Percentiles rank a stretch among this genome's conserved stretches.
These are phyloP conservation scores for Trichoderma reesei DNA, from an alignment of 495 filamentous ascomycete species.

Conservation along the genomic window DNA sequence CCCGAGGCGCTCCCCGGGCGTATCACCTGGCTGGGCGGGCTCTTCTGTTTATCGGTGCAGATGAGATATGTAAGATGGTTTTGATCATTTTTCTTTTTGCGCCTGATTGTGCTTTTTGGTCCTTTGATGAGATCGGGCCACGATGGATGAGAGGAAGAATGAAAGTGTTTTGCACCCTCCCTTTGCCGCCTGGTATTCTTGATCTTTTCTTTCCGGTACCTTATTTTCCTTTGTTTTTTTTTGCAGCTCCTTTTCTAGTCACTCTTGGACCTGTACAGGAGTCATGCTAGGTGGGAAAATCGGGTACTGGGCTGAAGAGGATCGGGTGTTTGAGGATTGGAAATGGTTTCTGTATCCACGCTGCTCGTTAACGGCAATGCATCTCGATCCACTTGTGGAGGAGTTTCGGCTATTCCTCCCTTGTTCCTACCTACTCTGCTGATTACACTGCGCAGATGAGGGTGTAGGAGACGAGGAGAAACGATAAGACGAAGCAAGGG, in stretches of 20 bases:
- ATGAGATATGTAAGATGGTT: constrained; percentile 3
- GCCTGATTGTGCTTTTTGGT: not conserved
- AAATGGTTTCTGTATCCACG: not conserved
- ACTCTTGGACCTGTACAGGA: not conserved
- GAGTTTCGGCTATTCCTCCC: not conserved
- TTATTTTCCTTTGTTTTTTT: not conserved
- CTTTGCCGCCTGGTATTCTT: no score
- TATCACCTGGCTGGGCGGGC: not conserved
- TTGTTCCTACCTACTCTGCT: no score
- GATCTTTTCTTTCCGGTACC: not conserved
- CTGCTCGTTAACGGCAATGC: not conserved
- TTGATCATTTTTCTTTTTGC: not conserved
- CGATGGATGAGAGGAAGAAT: not conserved
- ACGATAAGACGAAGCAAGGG: not conserved
- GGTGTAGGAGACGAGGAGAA: no score
- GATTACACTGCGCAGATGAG: no score
- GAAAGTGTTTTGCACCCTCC: constrained; percentile 1
- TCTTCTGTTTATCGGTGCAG: not conserved
- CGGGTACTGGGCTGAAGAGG: not conserved
- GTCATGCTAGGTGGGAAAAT: constrained; percentile 1
- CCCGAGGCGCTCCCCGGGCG: not conserved
- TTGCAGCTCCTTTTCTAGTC: not conserved
- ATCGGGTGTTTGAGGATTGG: not conserved
- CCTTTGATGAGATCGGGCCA: not conserved
- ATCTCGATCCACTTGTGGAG: not conserved